Evolutionary conservation across 202 grass and related monocot genomes (phyloP), one percentile per base, ranked within the genome.

Genomic region (Panicum virgatum): DNA sequence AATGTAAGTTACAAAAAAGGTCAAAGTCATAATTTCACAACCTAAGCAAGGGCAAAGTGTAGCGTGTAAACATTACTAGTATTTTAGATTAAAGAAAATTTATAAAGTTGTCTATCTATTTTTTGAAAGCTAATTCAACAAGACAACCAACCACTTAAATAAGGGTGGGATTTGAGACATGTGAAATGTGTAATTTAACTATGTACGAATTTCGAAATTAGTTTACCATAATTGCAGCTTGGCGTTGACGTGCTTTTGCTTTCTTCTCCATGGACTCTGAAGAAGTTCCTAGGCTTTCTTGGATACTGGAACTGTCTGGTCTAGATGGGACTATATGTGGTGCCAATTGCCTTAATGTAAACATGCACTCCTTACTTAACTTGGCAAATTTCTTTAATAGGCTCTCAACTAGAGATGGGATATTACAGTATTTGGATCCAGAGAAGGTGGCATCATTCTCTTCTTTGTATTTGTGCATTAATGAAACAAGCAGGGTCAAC

Each of bases 211-310:
- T 53, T 78, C 10, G n/a, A n/a, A 69, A 38, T 51, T 69, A 9
- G 56, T 50, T 62, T 94, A 99, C 97, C 97, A 99, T 92, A 72
- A 99, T 94, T 79, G 91, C 97, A 76, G 97, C 93, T 86, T 99
- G 97, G 38, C 72, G 89, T 80, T 94, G 73, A 53, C 93, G 93
- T 10, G 87, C 83, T 86, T 99, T 99, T 81, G 85, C 97, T 74
- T 87, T 96, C 66, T 82, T 93, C 20, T 92, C 93, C 44, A 84
- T 80, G 23, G 57, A 84, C 84, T 92, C 91, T 88, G 97, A 90
- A 87, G 88, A 80, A 43, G 85, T 82, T 29, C 72, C 81, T 39
- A 22, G 77, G 83, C 70, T 81, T 63, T 58, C 59, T 75, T 72
- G 78, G 52, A 43, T 36, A 85, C 75, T 80, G 69, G 78, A 66